These are phyloP conservation scores for Boletus sp. DNA, from an alignment of 768 basidiomycete species.

Conservation along the genomic window DNA sequence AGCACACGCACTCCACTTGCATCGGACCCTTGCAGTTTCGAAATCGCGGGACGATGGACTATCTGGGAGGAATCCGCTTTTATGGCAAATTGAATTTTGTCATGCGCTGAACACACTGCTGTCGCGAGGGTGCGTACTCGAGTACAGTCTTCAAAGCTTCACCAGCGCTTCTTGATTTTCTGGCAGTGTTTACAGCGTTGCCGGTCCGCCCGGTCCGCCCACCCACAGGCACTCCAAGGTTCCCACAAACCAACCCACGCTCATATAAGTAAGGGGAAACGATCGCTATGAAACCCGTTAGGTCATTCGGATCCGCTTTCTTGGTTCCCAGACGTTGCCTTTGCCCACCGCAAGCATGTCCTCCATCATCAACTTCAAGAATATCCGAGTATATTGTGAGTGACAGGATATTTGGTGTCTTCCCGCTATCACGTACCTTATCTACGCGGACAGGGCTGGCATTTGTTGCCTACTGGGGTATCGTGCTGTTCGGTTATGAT, in stretches of 20 bases:
- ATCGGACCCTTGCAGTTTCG: neutral
- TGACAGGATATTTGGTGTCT: neutral
- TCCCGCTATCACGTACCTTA: neutral
- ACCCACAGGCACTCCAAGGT: neutral
- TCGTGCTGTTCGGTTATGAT: slow-evolving; percentile 81
- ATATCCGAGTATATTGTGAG: slow-evolving; percentile 67
- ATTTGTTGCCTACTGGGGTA: slow-evolving; percentile 74
- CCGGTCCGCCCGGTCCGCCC: slow-evolving; percentile 3
- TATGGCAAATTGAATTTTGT: neutral
- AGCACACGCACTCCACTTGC: neutral
- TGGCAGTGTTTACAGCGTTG: neutral
- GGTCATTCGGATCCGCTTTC: neutral
- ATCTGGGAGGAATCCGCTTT: neutral
- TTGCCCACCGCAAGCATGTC: neutral
- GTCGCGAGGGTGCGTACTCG: neutral
- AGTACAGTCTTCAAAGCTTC: neutral
- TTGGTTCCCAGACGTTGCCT: neutral
- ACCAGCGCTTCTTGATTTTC: neutral
- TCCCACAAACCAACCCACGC: neutral
- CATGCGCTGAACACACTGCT: neutral
- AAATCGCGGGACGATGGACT: neutral
- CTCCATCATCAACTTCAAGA: slow-evolving; percentile 33
- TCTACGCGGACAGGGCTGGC: slow-evolving; percentile 51
- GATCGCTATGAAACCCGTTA: neutral
- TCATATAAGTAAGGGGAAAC: neutral